Percentiles rank a stretch among this genome's conserved stretches.
Evolutionary conservation across 768 basidiomycete species (phyloP).

Genomic region (Lactarius tabidus): DNA sequence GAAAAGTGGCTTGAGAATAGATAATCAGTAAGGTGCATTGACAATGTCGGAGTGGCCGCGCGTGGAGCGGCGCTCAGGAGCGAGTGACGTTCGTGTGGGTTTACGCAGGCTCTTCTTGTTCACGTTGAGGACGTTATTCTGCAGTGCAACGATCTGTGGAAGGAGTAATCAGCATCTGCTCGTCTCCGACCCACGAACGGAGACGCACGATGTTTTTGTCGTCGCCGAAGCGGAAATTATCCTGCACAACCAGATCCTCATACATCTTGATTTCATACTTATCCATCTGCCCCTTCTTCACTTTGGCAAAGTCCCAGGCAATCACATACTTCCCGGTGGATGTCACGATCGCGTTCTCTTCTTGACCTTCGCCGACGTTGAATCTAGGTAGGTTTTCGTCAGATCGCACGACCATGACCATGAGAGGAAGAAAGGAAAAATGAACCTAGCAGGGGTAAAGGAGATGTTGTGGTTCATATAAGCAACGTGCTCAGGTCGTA

Average conservation of each 20-base stretch:
- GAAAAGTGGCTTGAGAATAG: not conserved
- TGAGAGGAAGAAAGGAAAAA: conserved; percentile 7
- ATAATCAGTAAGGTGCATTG: conserved; percentile 22
- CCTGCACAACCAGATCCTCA: conserved; percentile 91
- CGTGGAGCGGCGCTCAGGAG: conserved; percentile 37
- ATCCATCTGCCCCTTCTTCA: conserved; percentile 87
- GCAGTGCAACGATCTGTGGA: conserved; percentile 85
- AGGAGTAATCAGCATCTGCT: not conserved
- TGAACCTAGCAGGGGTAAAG: conserved; percentile 91
- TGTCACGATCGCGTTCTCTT: conserved; percentile 94
- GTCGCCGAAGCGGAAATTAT: conserved; percentile 96
- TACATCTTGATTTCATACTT: conserved; percentile 98
- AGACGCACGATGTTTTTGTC: conserved; percentile 88
- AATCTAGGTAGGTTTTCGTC: conserved; percentile 52
- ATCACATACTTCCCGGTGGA: conserved; percentile 89
- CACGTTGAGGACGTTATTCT: conserved; percentile 88
- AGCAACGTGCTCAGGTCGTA: conserved; percentile 87
- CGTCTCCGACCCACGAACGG: not conserved
- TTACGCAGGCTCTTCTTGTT: conserved; percentile 91
- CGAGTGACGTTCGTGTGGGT: conserved; percentile 73
- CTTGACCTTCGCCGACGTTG: conserved; percentile 82
- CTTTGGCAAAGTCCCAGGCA: conserved; percentile 96
- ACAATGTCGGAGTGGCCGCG: conserved; percentile 24
- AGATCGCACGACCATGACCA: not conserved
- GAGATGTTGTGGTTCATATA: conserved; percentile 86